phyloP scores from a whole-genome alignment of 2,329 filamentous ascomycete species.

The Pyrenophora tritici-repentis region DNA sequence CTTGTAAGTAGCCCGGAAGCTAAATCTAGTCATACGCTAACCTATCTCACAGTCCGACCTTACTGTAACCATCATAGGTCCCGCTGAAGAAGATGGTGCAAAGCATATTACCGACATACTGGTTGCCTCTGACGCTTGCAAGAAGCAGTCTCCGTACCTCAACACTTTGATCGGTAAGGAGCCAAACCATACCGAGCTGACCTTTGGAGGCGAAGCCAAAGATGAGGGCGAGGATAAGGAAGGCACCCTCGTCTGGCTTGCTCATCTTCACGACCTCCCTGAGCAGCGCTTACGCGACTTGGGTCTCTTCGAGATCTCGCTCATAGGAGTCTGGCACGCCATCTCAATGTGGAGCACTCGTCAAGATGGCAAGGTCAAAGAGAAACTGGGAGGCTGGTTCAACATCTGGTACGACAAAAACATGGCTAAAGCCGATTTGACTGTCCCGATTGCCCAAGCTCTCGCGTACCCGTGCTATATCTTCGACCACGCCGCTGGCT shows the following conservation, averaged over 20 bases:
- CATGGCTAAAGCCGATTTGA: conserved; percentile 6
- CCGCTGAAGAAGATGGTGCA: conserved; percentile 5
- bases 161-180: conserved; percentile 2
- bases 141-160: conserved; percentile 11
- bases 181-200: conserved; percentile 15
- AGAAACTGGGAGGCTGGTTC: conserved; percentile 16
- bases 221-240: conserved; percentile 15
- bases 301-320: conserved; percentile 16
- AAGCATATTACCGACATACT: conserved; percentile 19
- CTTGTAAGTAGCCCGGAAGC: not conserved
- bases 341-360: conserved; percentile 10
- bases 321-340: conserved; percentile 17
- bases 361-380: conserved; percentile 8
- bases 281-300: conserved; percentile 14
- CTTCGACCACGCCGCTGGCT: conserved; percentile 39
- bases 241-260: conserved; percentile 14
- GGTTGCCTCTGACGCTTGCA: conserved; percentile 8
- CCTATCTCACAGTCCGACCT: conserved; percentile 6
- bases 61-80: conserved; percentile 15
- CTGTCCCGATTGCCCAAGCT: conserved; percentile 6
- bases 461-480: conserved; percentile 35
- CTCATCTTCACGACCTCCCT: conserved; percentile 17
- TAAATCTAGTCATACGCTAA: not conserved
- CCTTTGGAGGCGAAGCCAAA: conserved; percentile 9
- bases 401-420: conserved; percentile 14